phyloP scores from a whole-genome alignment of 129 eudicot genomes.

The Flaveria linearis region DNA sequence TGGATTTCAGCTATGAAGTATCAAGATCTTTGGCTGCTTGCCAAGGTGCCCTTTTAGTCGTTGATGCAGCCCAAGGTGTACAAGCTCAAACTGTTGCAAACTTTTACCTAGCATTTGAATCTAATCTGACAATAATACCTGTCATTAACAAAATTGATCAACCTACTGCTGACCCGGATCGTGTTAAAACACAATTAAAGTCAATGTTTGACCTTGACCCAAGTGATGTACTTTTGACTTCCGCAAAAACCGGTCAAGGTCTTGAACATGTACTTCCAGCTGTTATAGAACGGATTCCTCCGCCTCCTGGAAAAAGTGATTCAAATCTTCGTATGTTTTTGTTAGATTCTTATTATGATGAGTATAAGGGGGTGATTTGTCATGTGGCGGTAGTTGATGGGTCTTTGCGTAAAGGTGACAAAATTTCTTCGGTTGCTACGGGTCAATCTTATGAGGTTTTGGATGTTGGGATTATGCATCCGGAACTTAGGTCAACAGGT shows the following conservation, averaged over 20 bases:
- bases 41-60: slow-evolving; percentile 93
- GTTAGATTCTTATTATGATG: slow-evolving; percentile 94
- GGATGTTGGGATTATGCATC: slow-evolving; percentile 97
- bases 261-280: slow-evolving; percentile 95
- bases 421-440: slow-evolving; percentile 79
- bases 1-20: slow-evolving; percentile 97
- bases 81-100: slow-evolving; percentile 99
- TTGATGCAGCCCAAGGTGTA: slow-evolving; percentile 98
- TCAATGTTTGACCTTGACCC: slow-evolving; percentile 96
- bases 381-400: slow-evolving; percentile 98
- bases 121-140: slow-evolving; percentile 76
- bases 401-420: slow-evolving; percentile 78
- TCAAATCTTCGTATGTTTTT: slow-evolving; percentile 81
- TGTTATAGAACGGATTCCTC: slow-evolving; percentile 86
- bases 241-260: slow-evolving; percentile 95
- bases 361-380: slow-evolving; percentile 96
- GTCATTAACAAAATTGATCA: slow-evolving; percentile 94
- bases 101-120: slow-evolving; percentile 90
- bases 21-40: slow-evolving; percentile 98
- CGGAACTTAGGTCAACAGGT: slow-evolving; percentile 83
- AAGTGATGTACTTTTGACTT: slow-evolving; percentile 70
- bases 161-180: slow-evolving; percentile 98
- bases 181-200: slow-evolving; percentile 79
- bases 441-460: slow-evolving; percentile 83
- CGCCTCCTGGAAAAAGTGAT: slow-evolving; percentile 73